Evolutionary conservation across 2,329 filamentous ascomycete species (phyloP).

Genomic region (Hirsutella thompsonii): DNA sequence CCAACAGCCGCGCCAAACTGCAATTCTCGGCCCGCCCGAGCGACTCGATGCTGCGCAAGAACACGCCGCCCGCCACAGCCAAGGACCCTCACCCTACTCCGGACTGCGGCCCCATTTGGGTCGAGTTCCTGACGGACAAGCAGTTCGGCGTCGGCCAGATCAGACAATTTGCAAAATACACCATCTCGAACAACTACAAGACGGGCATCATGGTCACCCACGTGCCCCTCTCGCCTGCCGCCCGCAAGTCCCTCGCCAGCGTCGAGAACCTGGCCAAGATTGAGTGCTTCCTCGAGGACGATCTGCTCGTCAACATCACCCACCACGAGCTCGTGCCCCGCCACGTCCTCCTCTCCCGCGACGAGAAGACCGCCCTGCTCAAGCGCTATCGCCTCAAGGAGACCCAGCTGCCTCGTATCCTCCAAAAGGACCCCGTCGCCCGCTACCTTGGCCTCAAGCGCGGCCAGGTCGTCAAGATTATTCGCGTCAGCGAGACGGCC

Average conservation of each 20-base stretch:
- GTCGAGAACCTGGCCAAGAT: constrained; percentile 67
- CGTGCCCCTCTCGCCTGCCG: constrained; percentile 70
- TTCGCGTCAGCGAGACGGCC: constrained; percentile 87
- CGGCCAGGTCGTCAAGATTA: constrained; percentile 97
- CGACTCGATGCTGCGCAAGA: constrained; percentile 71
- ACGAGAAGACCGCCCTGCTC: constrained; percentile 78
- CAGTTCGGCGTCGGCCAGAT: constrained; percentile 85
- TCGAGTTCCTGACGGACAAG: constrained; percentile 77
- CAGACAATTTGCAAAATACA: constrained; percentile 74
- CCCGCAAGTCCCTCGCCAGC: constrained; percentile 72
- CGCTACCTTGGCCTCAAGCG: constrained; percentile 82
- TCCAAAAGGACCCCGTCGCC: constrained; percentile 83
- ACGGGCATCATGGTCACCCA: constrained; percentile 85
- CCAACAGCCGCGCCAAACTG: constrained; percentile 74
- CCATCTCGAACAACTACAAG: constrained; percentile 68
- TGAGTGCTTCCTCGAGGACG: constrained; percentile 92
- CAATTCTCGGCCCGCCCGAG: constrained; percentile 80
- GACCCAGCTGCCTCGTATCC: constrained; percentile 86
- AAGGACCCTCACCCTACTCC: constrained; percentile 56
- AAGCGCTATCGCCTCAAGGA: constrained; percentile 92
- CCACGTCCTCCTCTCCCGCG: constrained; percentile 77
- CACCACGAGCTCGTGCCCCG: constrained; percentile 93
- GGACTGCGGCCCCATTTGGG: constrained; percentile 78
- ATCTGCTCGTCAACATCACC: constrained; percentile 95
- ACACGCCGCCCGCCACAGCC: constrained; percentile 58